A percentile compares a stretch with the other conserved stretches of the same genome.
Conservation (phyloP, 2,329 filamentous ascomycete genomes). For the Aciculosporium take region DNA sequence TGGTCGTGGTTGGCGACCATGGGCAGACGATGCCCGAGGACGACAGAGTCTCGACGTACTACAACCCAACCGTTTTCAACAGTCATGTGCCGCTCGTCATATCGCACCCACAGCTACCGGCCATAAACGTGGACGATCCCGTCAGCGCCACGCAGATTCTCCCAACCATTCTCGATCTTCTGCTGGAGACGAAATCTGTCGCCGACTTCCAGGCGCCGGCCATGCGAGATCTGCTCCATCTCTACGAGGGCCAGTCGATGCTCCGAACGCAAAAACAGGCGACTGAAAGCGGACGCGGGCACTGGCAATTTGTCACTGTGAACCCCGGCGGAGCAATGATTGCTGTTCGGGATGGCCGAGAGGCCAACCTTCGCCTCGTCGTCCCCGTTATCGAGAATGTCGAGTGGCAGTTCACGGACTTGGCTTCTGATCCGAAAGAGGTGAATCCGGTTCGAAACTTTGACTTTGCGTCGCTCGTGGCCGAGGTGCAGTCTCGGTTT, state of each 20-base stretch:
- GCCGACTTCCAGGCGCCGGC: conserved; percentile 13
- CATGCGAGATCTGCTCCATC: conserved; percentile 16
- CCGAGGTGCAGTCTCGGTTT: conserved; percentile 9
- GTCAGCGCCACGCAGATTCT: conserved; percentile 19
- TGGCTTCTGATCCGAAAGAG: conserved; percentile 16
- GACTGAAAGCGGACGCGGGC: conserved; percentile 10
- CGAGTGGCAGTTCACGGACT: conserved; percentile 19
- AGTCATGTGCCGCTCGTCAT: conserved; percentile 19
- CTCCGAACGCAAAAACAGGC: background rate
- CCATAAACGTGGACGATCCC: conserved; percentile 17
- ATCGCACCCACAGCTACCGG: conserved; percentile 19
- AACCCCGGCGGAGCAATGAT: conserved; percentile 21
- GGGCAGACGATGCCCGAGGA: conserved; percentile 20
- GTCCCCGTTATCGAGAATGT: conserved; percentile 18
- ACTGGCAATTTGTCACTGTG: conserved; percentile 21
- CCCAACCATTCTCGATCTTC: conserved; percentile 21
- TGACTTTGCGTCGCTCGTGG: conserved; percentile 12
- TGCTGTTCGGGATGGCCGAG: conserved; percentile 18
- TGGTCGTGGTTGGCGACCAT: conserved; percentile 20
- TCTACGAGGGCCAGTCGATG: conserved; percentile 18
- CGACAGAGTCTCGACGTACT: conserved; percentile 14
- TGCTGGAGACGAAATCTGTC: conserved; percentile 19
- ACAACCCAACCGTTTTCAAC: background rate
- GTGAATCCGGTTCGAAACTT: conserved; percentile 12
- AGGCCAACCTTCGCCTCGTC: conserved; percentile 16